Conservation (phyloP, 108 stramenopile genomes). For the Cyclotella kingstonii region DNA sequence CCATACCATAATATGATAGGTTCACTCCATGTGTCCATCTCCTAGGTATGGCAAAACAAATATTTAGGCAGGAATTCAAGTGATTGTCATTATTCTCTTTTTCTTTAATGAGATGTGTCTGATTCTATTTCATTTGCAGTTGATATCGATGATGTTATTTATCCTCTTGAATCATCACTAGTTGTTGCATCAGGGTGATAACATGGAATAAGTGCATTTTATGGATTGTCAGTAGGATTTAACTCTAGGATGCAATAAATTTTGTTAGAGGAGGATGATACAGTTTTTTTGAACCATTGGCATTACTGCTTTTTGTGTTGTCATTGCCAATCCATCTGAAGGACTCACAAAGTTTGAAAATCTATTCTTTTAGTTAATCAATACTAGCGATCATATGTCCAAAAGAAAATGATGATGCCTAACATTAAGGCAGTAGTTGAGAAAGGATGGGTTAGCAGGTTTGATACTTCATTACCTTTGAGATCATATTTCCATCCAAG, state of each 20-base stretch:
- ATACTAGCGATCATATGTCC: no score
- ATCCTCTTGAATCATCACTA: conserved; percentile 12
- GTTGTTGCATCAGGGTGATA: conserved; percentile 20
- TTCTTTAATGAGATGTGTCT: no score
- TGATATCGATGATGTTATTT: conserved; percentile 4
- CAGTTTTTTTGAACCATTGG: conserved; percentile 1
- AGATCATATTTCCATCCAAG: no score
- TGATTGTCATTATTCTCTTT: conserved; percentile 5
- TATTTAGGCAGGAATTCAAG: background rate
- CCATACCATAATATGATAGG: conserved; percentile 16
- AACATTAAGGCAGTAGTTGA: no score
- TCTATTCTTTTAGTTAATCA: no score
- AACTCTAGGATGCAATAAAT: conserved; percentile 32
- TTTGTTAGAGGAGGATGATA: conserved; percentile 5
- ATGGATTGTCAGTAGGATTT: conserved; percentile 31
- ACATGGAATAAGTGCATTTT: conserved; percentile 37
- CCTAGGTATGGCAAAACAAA: background rate
- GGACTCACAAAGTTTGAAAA: no score
- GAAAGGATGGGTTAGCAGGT: no score
- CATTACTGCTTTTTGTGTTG: background rate
- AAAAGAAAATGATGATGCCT: no score
- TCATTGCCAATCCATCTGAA: background rate
- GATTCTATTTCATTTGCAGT: background rate
- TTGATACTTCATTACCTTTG: no score
- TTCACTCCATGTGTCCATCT: conserved; percentile 31